Conservation (phyloP, 768 basidiomycete genomes). For the Termitomyces sp. region DNA sequence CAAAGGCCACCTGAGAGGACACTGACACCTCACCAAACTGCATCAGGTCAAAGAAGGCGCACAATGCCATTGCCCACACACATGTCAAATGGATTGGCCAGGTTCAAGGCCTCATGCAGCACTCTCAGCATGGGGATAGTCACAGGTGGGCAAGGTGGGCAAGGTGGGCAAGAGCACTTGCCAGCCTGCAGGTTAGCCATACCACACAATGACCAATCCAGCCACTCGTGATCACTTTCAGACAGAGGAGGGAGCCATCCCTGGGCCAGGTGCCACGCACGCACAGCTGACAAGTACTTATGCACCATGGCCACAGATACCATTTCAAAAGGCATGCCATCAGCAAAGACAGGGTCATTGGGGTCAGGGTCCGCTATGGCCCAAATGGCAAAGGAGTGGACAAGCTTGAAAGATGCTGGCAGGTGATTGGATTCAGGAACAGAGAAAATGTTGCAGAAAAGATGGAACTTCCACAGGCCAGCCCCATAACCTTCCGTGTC, state of each 20-base stretch:
- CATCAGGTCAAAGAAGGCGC: background rate
- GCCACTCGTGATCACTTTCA: background rate
- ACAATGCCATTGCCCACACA: background rate
- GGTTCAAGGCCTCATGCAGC: background rate
- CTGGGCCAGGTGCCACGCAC: background rate
- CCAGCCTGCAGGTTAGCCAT: background rate
- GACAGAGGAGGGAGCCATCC: background rate
- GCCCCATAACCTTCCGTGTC: too few relatives aligned
- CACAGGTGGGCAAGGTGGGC: background rate
- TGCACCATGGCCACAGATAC: background rate
- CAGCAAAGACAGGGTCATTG: background rate
- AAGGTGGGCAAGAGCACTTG: rapidly evolving
- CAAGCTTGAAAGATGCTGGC: background rate
- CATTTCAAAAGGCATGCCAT: background rate
- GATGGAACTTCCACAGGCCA: background rate
- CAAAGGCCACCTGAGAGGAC: background rate
- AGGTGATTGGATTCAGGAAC: background rate
- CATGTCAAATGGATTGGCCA: background rate
- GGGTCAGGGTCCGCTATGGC: background rate
- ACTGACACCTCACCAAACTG: background rate
- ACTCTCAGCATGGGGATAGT: background rate
- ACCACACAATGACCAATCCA: background rate
- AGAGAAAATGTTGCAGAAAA: background rate
- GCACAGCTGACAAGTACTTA: background rate
- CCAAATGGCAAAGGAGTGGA: background rate